A percentile compares a stretch with the other conserved stretches of the same genome.
These are phyloP conservation scores for Eudorina sp. DNA, from an alignment of 139 green algal genomes.

Conservation along the genomic window DNA sequence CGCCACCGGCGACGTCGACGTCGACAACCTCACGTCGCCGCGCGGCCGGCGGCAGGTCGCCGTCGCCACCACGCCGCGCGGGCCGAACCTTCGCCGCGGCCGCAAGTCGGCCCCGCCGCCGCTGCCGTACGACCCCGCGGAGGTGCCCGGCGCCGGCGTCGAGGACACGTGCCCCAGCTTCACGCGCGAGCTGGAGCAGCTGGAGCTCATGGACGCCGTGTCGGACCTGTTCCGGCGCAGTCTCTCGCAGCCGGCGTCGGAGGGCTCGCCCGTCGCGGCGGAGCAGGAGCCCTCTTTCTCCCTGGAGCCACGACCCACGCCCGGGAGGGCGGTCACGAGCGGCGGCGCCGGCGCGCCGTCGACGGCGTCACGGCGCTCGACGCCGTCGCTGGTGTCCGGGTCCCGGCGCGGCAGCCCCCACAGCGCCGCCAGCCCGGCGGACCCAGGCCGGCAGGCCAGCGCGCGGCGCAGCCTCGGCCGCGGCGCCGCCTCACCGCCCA, in stretches of 20 bases:
- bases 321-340: not conserved
- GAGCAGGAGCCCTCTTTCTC: not conserved
- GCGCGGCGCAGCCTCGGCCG: too few species aligned
- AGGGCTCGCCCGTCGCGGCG: not conserved
- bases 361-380: not conserved
- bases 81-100: not conserved
- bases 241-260: not conserved
- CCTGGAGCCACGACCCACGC: not conserved
- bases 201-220: constrained; percentile 8
- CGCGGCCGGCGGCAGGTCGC: not conserved
- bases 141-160: constrained; percentile 16
- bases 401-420: not conserved
- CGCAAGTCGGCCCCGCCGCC: not conserved
- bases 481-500: too few species aligned
- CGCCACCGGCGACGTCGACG: constrained; percentile 23
- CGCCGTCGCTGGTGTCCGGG: not conserved
- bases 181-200: constrained; percentile 36
- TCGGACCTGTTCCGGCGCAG: not conserved
- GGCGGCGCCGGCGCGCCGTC: not conserved
- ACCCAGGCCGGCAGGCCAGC: not conserved
- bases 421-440: not conserved
- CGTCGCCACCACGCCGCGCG: not conserved
- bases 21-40: constrained; percentile 9
- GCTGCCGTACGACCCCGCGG: constrained; percentile 28
- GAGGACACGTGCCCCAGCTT: constrained; percentile 27